Conservation (phyloP, 805 yeast genomes). For the Isabelozyma gotoi region DNA sequence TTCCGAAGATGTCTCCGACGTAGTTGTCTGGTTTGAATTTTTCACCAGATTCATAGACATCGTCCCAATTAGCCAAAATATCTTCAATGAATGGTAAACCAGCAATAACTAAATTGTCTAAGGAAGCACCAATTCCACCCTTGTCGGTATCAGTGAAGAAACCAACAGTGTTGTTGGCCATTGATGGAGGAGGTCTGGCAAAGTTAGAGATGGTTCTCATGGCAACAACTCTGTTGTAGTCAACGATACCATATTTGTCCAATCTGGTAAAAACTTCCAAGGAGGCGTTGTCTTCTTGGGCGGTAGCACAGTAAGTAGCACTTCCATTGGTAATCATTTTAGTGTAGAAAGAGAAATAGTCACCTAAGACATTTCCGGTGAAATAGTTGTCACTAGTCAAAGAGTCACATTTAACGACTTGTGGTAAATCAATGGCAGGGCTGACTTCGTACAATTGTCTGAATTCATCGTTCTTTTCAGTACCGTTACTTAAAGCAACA, state of each 20-base stretch:
- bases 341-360: constrained; percentile 50
- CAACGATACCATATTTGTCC: constrained; percentile 53
- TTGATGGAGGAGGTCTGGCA: constrained; percentile 49
- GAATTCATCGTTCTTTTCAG: constrained; percentile 41
- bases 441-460: constrained; percentile 48
- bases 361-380: constrained; percentile 51
- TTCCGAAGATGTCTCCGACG: constrained; percentile 59
- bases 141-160: constrained; percentile 50
- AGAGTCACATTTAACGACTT: constrained; percentile 54
- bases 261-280: constrained; percentile 58
- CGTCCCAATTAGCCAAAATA: constrained; percentile 49
- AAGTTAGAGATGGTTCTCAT: constrained; percentile 65
- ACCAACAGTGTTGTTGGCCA: constrained; percentile 43
- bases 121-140: constrained; percentile 52
- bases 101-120: constrained; percentile 52
- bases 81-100: constrained; percentile 57
- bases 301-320: constrained; percentile 58
- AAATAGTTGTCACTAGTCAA: constrained; percentile 62
- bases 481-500: constrained; percentile 45
- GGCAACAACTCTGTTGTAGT: constrained; percentile 55
- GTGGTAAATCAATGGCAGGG: constrained; percentile 51
- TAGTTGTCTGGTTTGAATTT: constrained; percentile 50
- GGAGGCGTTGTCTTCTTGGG: constrained; percentile 71
- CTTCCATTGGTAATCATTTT: constrained; percentile 55
- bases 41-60: constrained; percentile 24